These are phyloP conservation scores for Globomyces sp. DNA, from an alignment of 371 early-diverging fungal species.

Conservation along the genomic window DNA sequence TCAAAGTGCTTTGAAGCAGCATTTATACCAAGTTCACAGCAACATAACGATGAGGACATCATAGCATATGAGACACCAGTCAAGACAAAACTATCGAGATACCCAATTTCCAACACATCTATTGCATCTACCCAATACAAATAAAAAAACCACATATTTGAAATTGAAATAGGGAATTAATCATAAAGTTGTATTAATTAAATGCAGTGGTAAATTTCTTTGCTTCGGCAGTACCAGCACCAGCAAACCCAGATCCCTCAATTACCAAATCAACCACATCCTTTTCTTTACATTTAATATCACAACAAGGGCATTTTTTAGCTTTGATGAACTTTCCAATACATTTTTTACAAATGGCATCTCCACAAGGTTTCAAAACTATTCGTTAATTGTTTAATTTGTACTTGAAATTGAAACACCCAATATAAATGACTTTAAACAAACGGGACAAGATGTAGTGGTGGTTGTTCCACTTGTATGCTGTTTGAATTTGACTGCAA, in stretches of 20 bases:
- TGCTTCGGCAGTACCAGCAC: conserved; percentile 73
- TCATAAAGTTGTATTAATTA: neutral
- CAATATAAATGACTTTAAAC: conserved; percentile 77
- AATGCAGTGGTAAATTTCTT: conserved; percentile 76
- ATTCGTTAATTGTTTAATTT: conserved; percentile 1
- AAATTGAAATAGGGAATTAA: too few relatives aligned
- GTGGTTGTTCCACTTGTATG: conserved; percentile 19
- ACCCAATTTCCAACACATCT: too few relatives aligned
- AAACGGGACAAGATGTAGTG: conserved; percentile 72
- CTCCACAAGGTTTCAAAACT: conserved; percentile 83
- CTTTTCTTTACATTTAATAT: conserved; percentile 62
- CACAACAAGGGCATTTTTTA: conserved; percentile 80
- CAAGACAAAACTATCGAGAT: too few relatives aligned
- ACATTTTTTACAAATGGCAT: conserved; percentile 81
- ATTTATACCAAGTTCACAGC: too few relatives aligned
- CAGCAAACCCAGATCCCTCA: conserved; percentile 71
- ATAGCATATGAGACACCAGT: too few relatives aligned
- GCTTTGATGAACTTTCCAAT: conserved; percentile 72
- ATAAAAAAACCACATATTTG: too few relatives aligned
- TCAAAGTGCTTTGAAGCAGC: too few relatives aligned
- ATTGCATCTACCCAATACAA: too few relatives aligned
- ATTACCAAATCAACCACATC: conserved; percentile 73
- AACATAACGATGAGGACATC: too few relatives aligned
- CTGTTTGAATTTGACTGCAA: conserved; percentile 67
- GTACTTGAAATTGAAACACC: conserved; percentile 55